Base-by-base conservation (phyloP, 768 basidiomycete species). In the Boletellus sp. region DNA sequence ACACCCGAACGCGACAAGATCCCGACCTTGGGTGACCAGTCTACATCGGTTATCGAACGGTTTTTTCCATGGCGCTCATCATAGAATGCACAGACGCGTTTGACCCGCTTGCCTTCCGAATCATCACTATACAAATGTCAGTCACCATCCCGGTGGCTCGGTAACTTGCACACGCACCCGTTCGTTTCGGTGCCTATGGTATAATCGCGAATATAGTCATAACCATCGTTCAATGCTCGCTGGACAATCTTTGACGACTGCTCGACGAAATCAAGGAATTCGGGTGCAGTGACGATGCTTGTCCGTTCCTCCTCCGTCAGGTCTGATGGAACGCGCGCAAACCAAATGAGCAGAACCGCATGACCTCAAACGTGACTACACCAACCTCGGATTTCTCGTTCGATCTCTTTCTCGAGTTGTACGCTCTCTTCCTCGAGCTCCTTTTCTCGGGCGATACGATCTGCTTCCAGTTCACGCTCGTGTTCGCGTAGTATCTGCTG, bases 191-290 rank as follows among this genome's bases (percentile, higher is more conserved):
- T 75, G 22, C 87, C 88, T 43, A 94, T 80, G n/a, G 89, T 90
- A 64, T 99, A 99, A 71, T 99, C 96, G 31, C 89, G 84, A 57
- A 93, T 91, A 60, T 98, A 97, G 67, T 99, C 96, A 67, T 99
- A 99, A 23, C 82, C 82, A 60, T 98, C 96, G 62, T 90, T 96
- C 53, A 98, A 71, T 19, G 95, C 96, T 43, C 96, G 78, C 66
- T 98, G 92, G 11, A 97, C 82, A 40, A 98, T 93, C 72, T 95
- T 95, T 19, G 90, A 92, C 9, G 92, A 94, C 59, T 88, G 83
- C 64, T 96, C 93, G 15, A 99, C 84, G 66, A 99, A 99, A 55
- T 93, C 88, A 15, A 90, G 70, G 66, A 98, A 97, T 62, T 94
- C 92, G 0, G 94, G 90, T 8, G 87, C 87, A n/a, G 84, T 73